These are phyloP conservation scores for Pyricularia pennisetigena DNA, from an alignment of 2,329 filamentous ascomycete genomes.

Conservation along the genomic window DNA sequence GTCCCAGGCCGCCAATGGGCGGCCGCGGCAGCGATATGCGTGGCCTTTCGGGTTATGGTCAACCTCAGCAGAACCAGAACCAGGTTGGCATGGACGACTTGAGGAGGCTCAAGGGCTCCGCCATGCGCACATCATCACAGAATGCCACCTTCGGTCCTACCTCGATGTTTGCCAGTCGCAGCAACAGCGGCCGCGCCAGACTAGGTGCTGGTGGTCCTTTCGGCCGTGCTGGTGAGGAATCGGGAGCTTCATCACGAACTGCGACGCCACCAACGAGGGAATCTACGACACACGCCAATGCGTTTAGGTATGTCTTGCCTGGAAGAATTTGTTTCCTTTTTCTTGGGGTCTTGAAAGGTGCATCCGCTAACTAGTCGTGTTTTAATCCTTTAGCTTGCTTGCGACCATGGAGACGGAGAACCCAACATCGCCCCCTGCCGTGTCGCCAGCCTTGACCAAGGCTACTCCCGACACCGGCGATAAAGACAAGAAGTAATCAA, in stretches of 20 bases:
- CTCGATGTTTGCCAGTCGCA: constrained; percentile 80
- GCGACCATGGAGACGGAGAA: constrained; percentile 53
- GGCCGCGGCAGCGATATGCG: constrained; percentile 72
- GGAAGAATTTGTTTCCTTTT: not conserved
- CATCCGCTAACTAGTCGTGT: not conserved
- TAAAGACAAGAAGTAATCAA: not conserved
- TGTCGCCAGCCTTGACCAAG: constrained; percentile 57
- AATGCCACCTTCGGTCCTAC: constrained; percentile 67
- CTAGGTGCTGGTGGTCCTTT: constrained; percentile 61
- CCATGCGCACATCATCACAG: constrained; percentile 50
- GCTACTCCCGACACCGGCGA: constrained; percentile 40
- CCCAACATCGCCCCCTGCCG: constrained; percentile 59
- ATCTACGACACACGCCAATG: constrained; percentile 64
- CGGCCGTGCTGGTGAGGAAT: constrained; percentile 70
- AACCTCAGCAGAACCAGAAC: constrained; percentile 76
- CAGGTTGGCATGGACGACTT: constrained; percentile 88
- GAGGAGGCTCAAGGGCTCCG: constrained; percentile 62
- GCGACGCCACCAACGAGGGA: constrained; percentile 66
- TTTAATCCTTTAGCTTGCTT: constrained; percentile 36
- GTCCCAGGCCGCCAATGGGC: constrained; percentile 55
- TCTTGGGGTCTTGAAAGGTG: not conserved
- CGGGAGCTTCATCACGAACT: constrained; percentile 77
- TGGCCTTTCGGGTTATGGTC: constrained; percentile 64
- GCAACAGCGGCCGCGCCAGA: constrained; percentile 78
- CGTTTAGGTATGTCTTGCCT: constrained; percentile 68